Evolutionary conservation across 768 basidiomycete genomes (phyloP).

Genomic region (Chalciporus pseudorubinellus): DNA sequence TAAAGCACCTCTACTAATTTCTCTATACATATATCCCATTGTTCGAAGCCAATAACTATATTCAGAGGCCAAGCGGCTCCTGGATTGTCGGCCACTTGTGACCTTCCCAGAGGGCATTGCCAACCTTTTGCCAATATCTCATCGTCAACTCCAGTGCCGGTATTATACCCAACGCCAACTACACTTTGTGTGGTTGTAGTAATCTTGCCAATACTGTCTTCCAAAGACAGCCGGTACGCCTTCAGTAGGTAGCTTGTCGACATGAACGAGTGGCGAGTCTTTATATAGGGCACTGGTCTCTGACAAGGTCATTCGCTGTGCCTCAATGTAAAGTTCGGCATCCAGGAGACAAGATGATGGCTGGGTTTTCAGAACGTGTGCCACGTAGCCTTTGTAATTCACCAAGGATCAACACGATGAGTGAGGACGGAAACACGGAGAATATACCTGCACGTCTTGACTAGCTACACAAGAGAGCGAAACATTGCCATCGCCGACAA

Average conservation of each 20-base stretch:
- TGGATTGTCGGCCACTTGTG: conserved; percentile 7
- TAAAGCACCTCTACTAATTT: too few relatives aligned
- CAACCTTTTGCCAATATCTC: not conserved
- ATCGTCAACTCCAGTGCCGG: conserved; percentile 1
- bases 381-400: too few relatives aligned
- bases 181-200: not conserved
- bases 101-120: conserved; percentile 9
- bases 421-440: too few relatives aligned
- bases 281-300: conserved; percentile 4
- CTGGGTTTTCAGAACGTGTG: too few relatives aligned
- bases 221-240: not conserved
- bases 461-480: too few relatives aligned
- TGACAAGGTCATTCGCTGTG: not conserved
- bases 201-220: not conserved
- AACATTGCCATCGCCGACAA: not conserved
- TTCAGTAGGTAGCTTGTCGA: not conserved
- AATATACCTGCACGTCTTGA: too few relatives aligned
- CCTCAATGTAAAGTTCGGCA: conserved; percentile 1
- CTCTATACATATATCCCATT: too few relatives aligned
- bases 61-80: conserved; percentile 2
- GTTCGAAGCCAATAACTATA: too few relatives aligned
- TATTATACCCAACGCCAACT: conserved; percentile 2
- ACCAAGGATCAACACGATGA: too few relatives aligned
- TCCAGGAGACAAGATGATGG: too few relatives aligned
- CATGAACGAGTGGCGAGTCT: not conserved